Conservation (phyloP, 2,329 filamentous ascomycete species). For the Myotisia sp. region DNA sequence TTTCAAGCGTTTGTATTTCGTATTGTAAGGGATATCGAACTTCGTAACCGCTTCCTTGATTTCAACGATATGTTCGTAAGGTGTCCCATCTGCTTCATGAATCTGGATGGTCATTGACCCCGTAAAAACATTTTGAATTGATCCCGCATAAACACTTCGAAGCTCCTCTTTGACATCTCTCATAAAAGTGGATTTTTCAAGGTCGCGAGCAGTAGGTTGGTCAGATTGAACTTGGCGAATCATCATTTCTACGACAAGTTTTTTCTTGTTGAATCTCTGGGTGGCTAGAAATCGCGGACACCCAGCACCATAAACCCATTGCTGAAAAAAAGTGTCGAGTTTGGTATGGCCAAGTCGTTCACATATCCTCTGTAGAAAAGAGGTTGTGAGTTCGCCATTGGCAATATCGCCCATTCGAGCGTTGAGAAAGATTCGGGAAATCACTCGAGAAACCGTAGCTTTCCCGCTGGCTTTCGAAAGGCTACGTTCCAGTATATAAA, state of each 20-base stretch:
- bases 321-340: slow-evolving; percentile 79
- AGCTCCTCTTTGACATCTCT: slow-evolving; percentile 70
- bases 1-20: slow-evolving; percentile 96
- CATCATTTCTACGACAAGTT: slow-evolving; percentile 81
- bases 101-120: slow-evolving; percentile 96
- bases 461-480: slow-evolving; percentile 79
- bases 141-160: slow-evolving; percentile 52
- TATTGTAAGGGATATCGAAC: slow-evolving; percentile 95
- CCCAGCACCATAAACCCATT: slow-evolving; percentile 81
- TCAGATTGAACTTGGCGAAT: slow-evolving; percentile 61
- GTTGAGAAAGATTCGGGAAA: slow-evolving; percentile 72
- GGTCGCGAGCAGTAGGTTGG: slow-evolving; percentile 40
- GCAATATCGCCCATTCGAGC: slow-evolving; percentile 66
- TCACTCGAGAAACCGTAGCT: slow-evolving; percentile 67
- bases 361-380: slow-evolving; percentile 66
- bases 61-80: slow-evolving; percentile 94
- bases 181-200: slow-evolving; percentile 65
- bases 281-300: slow-evolving; percentile 77
- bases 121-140: slow-evolving; percentile 68
- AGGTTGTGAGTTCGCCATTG: slow-evolving; percentile 56
- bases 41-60: slow-evolving; percentile 75
- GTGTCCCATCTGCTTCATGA: slow-evolving; percentile 93
- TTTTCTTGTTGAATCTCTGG: slow-evolving; percentile 94
- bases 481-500: slow-evolving; percentile 86
- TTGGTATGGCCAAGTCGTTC: slow-evolving; percentile 80